phyloP scores from a whole-genome alignment of 2,329 filamentous ascomycete species.

The Talaromyces atroroseus region DNA sequence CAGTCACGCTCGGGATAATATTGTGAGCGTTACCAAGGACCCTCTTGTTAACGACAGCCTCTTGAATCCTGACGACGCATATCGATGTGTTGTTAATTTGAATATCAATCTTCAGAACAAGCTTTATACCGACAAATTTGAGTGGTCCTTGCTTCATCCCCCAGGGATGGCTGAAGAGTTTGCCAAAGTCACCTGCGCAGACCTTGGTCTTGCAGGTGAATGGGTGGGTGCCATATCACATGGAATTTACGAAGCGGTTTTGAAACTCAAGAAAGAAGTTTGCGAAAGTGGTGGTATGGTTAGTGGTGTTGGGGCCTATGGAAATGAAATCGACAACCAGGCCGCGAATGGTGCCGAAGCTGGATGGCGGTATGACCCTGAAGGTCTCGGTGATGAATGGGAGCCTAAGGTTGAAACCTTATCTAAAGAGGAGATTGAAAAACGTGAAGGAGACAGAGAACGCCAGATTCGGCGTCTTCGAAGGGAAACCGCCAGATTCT shows the following conservation, averaged over 20 bases:
- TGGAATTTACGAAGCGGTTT: constrained; percentile 90
- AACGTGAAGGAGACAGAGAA: constrained; percentile 89
- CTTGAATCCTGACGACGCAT: constrained; percentile 86
- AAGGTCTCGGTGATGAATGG: constrained; percentile 79
- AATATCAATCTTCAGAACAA: constrained; percentile 88
- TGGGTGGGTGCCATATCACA: constrained; percentile 94
- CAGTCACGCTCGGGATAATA: constrained; percentile 19
- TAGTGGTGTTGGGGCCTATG: constrained; percentile 62
- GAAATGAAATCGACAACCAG: constrained; percentile 77
- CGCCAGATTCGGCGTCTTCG: constrained; percentile 80
- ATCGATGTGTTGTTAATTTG: constrained; percentile 84
- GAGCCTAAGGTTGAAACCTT: constrained; percentile 75
- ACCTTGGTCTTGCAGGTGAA: constrained; percentile 82
- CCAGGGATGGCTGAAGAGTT: constrained; percentile 89
- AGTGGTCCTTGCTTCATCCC: constrained; percentile 91
- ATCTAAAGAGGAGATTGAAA: constrained; percentile 95
- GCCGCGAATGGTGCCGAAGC: constrained; percentile 76
- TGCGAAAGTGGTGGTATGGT: constrained; percentile 87
- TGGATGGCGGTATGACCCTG: constrained; percentile 93
- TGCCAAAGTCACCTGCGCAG: constrained; percentile 85
- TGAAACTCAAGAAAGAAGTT: constrained; percentile 91
- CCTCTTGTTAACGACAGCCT: constrained; percentile 60
- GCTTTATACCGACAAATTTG: constrained; percentile 94
- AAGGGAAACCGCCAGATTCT: constrained; percentile 87
- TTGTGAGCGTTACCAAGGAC: constrained; percentile 29